Evolutionary conservation across 495 filamentous ascomycete genomes (phyloP), one percentile per base, ranked within the genome.

Genomic region (Aspergillus cristatus): DNA sequence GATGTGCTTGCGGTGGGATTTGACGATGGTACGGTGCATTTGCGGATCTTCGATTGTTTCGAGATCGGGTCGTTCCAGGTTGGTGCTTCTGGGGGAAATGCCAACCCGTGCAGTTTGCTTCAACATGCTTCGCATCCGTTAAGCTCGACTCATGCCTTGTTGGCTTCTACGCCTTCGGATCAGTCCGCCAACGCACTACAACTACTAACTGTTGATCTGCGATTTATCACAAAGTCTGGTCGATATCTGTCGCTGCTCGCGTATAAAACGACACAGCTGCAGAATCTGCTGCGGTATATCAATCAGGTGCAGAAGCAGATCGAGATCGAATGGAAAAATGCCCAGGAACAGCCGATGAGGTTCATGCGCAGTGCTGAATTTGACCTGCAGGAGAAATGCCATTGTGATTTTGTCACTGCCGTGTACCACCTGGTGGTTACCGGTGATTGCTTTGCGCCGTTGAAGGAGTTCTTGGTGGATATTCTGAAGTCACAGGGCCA

Each of bases 21-120:
- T n/a, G 69, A 75, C 40, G 77, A 87, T 50, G 86, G 88, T 18
- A 75, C 66, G n/a, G 70, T 94, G 22, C 80, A 89, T 45, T 60
- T 94, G 18, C 82, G 82, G 39, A 86, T 95, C 36, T 95, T 93
- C 56, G 85, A 95, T 51, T 90, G 82, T 12, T 89, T 96, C 47
- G 70, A 84, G 38, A 82, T 94, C 39, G 87, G 91, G 1, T 76
- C 68, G 14, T 75, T 86, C 35, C 54, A 62, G 6, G 50, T 77
- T 18, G 46, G 55, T 10, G 40, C 41, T 25, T 33, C 51, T 18
- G 29, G 40, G 30, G 48, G 38, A 15, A 28, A 39, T 15, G 20
- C 36, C 30, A 32, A 35, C 2, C 47, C 51, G 8, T 60, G 54
- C 28, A 41, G 37, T 13, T 54, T 60, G 29, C 45, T 70, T 30